phyloP scores from a whole-genome alignment of 179 eudicot genomes.

The Beta corolliflora region DNA sequence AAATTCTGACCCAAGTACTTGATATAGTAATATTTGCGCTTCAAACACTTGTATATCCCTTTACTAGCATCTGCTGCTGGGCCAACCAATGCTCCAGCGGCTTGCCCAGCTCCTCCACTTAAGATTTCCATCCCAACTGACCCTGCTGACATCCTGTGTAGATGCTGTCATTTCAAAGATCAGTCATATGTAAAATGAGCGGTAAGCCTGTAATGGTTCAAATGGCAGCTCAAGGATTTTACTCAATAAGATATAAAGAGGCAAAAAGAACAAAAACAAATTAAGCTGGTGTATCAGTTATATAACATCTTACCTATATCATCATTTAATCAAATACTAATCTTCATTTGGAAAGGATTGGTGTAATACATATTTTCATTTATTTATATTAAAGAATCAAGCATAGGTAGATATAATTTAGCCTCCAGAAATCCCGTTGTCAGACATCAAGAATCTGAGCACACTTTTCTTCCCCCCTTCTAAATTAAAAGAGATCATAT shows the following conservation, averaged over 20 bases:
- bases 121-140: slow-evolving; percentile 11
- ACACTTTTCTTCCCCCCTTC: too few relatives aligned
- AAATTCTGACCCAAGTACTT: slow-evolving; percentile 21
- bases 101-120: slow-evolving; percentile 27
- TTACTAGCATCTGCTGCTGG: slow-evolving; percentile 27
- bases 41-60: slow-evolving; percentile 23
- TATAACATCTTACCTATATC: too few relatives aligned
- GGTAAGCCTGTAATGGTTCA: background rate
- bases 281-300: too few relatives aligned
- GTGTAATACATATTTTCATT: too few relatives aligned
- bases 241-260: background rate
- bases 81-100: slow-evolving; percentile 22
- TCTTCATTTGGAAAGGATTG: too few relatives aligned
- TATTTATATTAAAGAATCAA: too few relatives aligned
- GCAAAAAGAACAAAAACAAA: too few relatives aligned
- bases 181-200: background rate
- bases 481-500: too few relatives aligned
- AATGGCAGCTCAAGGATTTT: background rate
- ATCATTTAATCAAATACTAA: too few relatives aligned
- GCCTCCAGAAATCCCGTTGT: too few relatives aligned
- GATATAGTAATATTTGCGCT: slow-evolving; percentile 28
- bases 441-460: too few relatives aligned
- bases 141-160: slow-evolving; percentile 16
- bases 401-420: too few relatives aligned
- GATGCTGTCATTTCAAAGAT: background rate